A percentile compares a stretch with the other conserved stretches of the same genome.
Evolutionary conservation across 2,329 filamentous ascomycete species (phyloP).

Genomic region (Tolypocladium inflatum): DNA sequence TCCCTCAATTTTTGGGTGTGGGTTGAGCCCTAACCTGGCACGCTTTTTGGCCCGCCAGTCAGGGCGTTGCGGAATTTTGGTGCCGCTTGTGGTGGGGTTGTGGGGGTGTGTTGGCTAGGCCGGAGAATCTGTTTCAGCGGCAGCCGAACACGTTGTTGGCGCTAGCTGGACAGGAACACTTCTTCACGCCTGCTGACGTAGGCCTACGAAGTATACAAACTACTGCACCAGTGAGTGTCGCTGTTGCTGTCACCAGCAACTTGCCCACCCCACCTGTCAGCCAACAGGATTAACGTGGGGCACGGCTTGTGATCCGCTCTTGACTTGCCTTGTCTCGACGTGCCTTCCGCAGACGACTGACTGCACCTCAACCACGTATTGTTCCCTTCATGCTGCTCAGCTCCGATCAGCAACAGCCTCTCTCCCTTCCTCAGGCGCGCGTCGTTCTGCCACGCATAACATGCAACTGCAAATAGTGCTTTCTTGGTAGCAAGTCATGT

Average conservation of each 20-base stretch:
- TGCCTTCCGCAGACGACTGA: neutral
- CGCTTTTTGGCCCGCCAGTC: neutral
- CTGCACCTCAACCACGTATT: neutral
- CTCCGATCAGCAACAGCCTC: neutral
- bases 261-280: neutral
- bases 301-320: neutral
- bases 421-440: neutral
- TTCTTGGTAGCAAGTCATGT: neutral
- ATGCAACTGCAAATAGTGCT: neutral
- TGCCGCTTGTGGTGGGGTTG: neutral
- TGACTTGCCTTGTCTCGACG: neutral
- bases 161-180: neutral
- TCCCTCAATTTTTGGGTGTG: constrained; percentile 14
- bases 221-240: neutral
- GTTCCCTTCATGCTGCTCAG: neutral
- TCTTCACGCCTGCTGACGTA: neutral
- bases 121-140: constrained; percentile 13
- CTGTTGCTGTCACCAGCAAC: neutral
- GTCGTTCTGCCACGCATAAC: neutral
- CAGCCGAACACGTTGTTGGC: constrained; percentile 1
- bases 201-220: too few species aligned
- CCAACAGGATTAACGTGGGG: neutral
- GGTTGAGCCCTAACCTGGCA: constrained; percentile 18
- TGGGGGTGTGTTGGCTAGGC: neutral
- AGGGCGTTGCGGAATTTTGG: neutral